phyloP scores from a whole-genome alignment of 352 stramenopile species.

The Pythium biforme region DNA sequence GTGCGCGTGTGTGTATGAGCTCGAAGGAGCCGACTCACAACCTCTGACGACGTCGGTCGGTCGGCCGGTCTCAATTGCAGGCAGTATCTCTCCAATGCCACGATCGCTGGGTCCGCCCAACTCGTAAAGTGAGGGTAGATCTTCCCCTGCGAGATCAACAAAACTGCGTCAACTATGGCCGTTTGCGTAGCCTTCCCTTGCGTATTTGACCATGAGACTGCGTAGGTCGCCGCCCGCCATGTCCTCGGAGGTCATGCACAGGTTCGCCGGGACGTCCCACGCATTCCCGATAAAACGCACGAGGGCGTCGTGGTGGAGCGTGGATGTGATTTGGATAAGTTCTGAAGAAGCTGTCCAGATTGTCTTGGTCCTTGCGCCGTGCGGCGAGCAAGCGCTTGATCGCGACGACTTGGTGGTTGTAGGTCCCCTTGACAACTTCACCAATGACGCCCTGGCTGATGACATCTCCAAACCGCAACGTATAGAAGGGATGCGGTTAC shows the following conservation, averaged over 20 bases:
- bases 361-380: not conserved
- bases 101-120: not conserved
- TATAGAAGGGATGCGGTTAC: no score
- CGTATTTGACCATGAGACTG: not conserved
- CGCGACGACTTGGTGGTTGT: not conserved
- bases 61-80: not conserved
- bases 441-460: not conserved
- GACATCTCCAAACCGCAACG: no score
- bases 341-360: slow-evolving; percentile 13
- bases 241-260: not conserved
- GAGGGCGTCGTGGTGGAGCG: slow-evolving; percentile 38
- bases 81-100: not conserved
- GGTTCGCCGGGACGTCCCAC: not conserved
- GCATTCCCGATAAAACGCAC: slow-evolving; percentile 34
- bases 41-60: not conserved
- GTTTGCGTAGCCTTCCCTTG: not conserved
- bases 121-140: not conserved
- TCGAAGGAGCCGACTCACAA: not conserved
- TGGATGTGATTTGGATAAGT: slow-evolving; percentile 27
- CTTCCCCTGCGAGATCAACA: not conserved
- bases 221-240: not conserved
- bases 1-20: no score
- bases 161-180: not conserved
- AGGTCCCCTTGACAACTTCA: not conserved
- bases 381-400: slow-evolving; percentile 7